Evolutionary conservation across 1,284 basidiomycete genomes (phyloP).

Genomic region (Nidula niveotomentosa): DNA sequence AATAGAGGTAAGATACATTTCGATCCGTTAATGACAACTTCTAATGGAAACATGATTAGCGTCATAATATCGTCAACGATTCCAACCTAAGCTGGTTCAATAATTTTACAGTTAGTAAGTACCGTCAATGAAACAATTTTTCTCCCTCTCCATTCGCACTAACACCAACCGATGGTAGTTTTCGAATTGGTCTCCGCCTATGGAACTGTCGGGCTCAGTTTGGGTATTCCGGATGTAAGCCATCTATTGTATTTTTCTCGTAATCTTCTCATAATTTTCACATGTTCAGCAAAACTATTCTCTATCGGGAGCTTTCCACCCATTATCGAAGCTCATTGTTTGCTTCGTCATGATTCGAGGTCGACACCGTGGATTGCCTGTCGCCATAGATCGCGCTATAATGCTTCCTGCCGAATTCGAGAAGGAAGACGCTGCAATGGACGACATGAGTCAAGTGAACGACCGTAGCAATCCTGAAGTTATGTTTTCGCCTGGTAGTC

Average conservation of each 20-base stretch:
- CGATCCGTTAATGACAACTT: neutral
- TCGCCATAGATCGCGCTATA: constrained; percentile 70
- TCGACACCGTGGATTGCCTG: constrained; percentile 71
- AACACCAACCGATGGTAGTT: constrained; percentile 20
- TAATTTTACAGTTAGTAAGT: constrained; percentile 73
- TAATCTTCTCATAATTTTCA: neutral
- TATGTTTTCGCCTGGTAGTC: no score
- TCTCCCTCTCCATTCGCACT: neutral
- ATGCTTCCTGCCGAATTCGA: constrained; percentile 42
- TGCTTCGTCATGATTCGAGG: constrained; percentile 49
- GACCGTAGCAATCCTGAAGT: no score
- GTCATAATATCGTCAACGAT: no score
- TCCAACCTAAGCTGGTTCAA: constrained; percentile 65
- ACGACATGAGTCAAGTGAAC: no score
- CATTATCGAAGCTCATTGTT: constrained; percentile 2
- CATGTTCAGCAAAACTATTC: constrained; percentile 5
- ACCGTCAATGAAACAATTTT: neutral
- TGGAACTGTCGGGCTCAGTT: constrained; percentile 72
- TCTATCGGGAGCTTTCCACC: neutral
- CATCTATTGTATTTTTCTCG: neutral
- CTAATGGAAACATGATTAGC: no score
- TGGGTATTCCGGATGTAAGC: constrained; percentile 61
- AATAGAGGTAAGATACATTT: constrained; percentile 62
- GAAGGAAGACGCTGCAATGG: no score
- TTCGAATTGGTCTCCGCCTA: constrained; percentile 71